Evolutionary conservation across 345 rosid genomes (phyloP).

Genomic region (Firmiana major): DNA sequence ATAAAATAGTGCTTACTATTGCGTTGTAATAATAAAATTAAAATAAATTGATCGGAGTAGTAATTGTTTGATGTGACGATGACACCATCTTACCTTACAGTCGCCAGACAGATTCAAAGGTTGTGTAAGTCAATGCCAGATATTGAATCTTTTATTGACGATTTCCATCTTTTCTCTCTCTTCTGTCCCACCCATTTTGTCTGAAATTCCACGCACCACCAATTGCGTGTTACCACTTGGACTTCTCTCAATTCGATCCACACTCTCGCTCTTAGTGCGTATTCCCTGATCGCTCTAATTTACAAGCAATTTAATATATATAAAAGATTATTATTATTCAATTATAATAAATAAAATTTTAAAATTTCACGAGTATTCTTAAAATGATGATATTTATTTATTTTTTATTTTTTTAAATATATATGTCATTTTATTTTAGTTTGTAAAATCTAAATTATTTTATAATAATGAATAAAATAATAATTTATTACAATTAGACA

Average conservation of each 20-base stretch:
- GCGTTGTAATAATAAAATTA: too few relatives aligned
- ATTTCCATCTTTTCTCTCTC: slow-evolving; percentile 12
- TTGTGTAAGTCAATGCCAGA: slow-evolving; percentile 31
- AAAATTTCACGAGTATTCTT: too few relatives aligned
- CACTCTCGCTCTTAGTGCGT: slow-evolving; percentile 22
- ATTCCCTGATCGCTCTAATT: not conserved
- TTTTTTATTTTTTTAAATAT: too few relatives aligned
- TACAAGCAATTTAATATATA: too few relatives aligned
- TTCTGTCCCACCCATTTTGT: slow-evolving; percentile 20
- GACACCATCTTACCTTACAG: not conserved
- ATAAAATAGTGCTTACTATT: too few relatives aligned
- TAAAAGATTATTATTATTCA: too few relatives aligned
- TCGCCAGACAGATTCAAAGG: slow-evolving; percentile 9
- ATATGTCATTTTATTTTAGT: too few relatives aligned
- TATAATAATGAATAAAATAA: too few relatives aligned
- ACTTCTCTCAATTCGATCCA: not conserved
- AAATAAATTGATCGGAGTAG: not conserved
- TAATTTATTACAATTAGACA: too few relatives aligned
- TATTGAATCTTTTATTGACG: slow-evolving; percentile 25
- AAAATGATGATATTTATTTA: too few relatives aligned
- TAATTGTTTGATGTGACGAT: not conserved
- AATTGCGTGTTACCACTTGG: slow-evolving; percentile 24
- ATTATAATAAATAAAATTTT: too few relatives aligned
- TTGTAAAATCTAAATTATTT: too few relatives aligned
- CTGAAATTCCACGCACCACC: slow-evolving; percentile 27